Evolutionary conservation across 495 filamentous ascomycete genomes (phyloP), one percentile per base, ranked within the genome.

Genomic region (Lindgomyces ingoldianus): DNA sequence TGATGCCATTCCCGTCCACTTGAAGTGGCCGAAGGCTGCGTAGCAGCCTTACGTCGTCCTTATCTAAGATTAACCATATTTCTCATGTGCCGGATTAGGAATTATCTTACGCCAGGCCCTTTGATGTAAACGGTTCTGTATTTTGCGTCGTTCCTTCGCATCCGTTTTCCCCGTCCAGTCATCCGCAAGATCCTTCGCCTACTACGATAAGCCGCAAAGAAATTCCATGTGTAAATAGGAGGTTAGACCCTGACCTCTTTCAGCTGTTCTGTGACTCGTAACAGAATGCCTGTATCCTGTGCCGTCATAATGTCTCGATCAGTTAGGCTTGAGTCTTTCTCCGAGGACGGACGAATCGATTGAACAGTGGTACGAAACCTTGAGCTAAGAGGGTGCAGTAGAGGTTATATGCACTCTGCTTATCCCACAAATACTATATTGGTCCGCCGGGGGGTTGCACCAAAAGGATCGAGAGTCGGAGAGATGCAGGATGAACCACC

Each of bases 101-200:
- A 19, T 16, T 4, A 4, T 4, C 51, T 9, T 53, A 51, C 58
- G 11, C 48, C 58, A 53, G 2, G 58, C 58, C 19, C 58, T 4
- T 29, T 61, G 58, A 53, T 61, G 46, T 27, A 61, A 39, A 9
- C 58, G 4, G 27, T 61, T 61, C 47, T 61, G 58, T 46, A 61
- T 14, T 29, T 45, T 51, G 9, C 58, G 9, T 14, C 58, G 3
- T 29, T 51, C 46, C 21, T 44, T 51, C 58, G 46, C 11, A 19
- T 48, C 24, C 1, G 46, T 52, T 39, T 52, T 53, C 21, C 58
- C 58, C 16, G 47, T 61, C 58, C 58, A 61, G 22, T 61, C 58
- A 2, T 61, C 58, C 18, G 44, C 18, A 4, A 18, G 14, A 4
- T 19, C 44, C 21, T 47, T n/a, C 4, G 44, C 44, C 44, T 47